These are phyloP conservation scores for Claviceps purpurea DNA, from an alignment of 2,329 filamentous ascomycete genomes.

Conservation along the genomic window DNA sequence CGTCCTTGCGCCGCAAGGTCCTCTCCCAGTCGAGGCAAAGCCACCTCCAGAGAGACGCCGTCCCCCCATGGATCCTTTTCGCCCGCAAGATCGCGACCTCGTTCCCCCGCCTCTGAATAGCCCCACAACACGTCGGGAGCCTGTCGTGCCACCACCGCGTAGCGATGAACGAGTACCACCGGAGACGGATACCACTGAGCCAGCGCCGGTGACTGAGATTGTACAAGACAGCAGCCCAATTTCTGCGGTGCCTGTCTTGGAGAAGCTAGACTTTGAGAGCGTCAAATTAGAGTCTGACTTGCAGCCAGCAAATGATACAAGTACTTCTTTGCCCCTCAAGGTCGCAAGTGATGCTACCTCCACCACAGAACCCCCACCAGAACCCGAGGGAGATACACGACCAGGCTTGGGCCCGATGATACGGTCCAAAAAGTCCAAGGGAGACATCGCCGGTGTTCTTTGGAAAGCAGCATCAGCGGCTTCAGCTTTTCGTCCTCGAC, in stretches of 20 bases:
- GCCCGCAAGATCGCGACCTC: conserved; percentile 40
- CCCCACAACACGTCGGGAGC: conserved; percentile 31
- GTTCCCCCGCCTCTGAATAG: conserved; percentile 47
- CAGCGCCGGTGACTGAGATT: neutral
- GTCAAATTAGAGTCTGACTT: conserved; percentile 3
- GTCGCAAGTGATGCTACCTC: conserved; percentile 15
- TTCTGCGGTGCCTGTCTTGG: conserved; percentile 12
- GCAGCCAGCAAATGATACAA: conserved; percentile 9
- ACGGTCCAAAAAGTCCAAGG: conserved; percentile 59
- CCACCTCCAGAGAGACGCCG: conserved; percentile 49
- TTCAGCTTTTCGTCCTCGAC: conserved; percentile 65
- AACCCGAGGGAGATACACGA: conserved; percentile 29
- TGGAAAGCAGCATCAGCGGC: conserved; percentile 56
- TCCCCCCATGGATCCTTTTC: conserved; percentile 50
- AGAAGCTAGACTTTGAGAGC: conserved; percentile 5
- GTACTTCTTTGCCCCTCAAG: conserved; percentile 13
- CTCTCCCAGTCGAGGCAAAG: conserved; percentile 20
- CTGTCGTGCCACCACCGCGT: conserved; percentile 34
- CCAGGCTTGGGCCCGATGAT: conserved; percentile 86
- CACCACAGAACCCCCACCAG: conserved; percentile 11
- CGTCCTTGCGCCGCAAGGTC: neutral
- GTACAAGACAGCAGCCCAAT: conserved; percentile 14
- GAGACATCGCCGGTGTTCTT: conserved; percentile 62
- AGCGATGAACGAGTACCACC: conserved; percentile 35
- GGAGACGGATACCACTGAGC: conserved; percentile 26